A percentile compares a stretch with the other conserved stretches of the same genome.
Conservation (phyloP, 2,329 filamentous ascomycete species). For the Tolypocladium endophyticum region DNA sequence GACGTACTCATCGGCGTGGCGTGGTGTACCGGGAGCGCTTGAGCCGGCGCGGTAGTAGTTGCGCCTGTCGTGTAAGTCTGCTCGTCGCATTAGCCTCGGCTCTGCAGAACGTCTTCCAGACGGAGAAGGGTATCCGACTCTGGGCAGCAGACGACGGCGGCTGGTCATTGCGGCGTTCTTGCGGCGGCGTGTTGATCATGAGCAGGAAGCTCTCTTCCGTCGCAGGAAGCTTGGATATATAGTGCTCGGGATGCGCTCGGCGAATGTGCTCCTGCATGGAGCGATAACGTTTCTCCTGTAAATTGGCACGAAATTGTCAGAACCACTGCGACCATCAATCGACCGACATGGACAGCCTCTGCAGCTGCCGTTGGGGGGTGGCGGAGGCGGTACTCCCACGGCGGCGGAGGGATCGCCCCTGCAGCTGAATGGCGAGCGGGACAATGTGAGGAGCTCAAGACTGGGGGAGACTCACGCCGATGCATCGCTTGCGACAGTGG, state of each 20-base stretch:
- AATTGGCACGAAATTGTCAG: conserved; percentile 14
- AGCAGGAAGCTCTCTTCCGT: conserved; percentile 95
- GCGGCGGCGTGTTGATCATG: conserved; percentile 88
- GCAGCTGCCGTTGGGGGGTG: not conserved
- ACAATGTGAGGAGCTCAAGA: not conserved
- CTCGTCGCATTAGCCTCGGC: not conserved
- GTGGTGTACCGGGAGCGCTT: conserved; percentile 57
- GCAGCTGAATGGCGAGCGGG: not conserved
- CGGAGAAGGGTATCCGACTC: conserved; percentile 15
- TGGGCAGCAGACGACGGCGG: conserved; percentile 20
- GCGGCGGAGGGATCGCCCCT: not conserved
- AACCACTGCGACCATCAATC: not conserved
- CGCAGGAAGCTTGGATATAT: conserved; percentile 93
- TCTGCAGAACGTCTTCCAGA: conserved; percentile 4
- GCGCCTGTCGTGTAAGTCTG: conserved; percentile 49
- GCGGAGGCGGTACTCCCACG: not conserved
- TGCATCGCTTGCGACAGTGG: conserved; percentile 92
- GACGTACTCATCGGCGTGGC: conserved; percentile 58
- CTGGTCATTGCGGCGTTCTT: conserved; percentile 49
- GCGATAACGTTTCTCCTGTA: conserved; percentile 85
- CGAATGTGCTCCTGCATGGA: conserved; percentile 99
- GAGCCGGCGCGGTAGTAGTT: conserved; percentile 45
- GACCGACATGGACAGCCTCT: not conserved
- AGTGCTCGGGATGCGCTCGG: conserved; percentile 90
- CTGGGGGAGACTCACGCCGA: conserved; percentile 66